Percentiles rank a stretch among this genome's conserved stretches.
Evolutionary conservation across 2,329 filamentous ascomycete genomes (phyloP).

Genomic region (Keithomyces neogunnii): DNA sequence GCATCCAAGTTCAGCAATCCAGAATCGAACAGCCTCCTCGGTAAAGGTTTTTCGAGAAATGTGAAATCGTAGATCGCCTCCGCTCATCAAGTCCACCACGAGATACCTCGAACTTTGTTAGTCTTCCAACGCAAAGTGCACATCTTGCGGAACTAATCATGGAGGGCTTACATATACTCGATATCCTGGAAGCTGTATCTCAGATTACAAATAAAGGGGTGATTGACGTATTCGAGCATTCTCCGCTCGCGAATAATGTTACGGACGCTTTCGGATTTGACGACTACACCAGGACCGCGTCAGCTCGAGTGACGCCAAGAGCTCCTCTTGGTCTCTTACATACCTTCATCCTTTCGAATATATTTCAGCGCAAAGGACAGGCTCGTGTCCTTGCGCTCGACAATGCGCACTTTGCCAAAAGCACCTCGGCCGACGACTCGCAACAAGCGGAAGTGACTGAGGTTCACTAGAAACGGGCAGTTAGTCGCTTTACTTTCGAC

Average conservation of each 20-base stretch:
- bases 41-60: constrained; percentile 98
- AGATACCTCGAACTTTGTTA: constrained; percentile 60
- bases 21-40: constrained; percentile 92
- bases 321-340: background rate
- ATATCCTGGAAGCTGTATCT: constrained; percentile 99
- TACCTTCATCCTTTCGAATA: constrained; percentile 96
- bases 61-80: constrained; percentile 92
- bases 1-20: constrained; percentile 91
- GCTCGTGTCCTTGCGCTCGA: constrained; percentile 92
- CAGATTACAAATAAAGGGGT: constrained; percentile 96
- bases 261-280: constrained; percentile 92
- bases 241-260: constrained; percentile 96
- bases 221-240: constrained; percentile 97
- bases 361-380: constrained; percentile 96
- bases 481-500: background rate
- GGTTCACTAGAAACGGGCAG: constrained; percentile 57
- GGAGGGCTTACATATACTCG: constrained; percentile 76
- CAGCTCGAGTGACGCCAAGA: background rate
- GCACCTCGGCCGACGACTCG: constrained; percentile 95
- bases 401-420: constrained; percentile 97
- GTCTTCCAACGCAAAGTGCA: background rate
- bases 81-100: constrained; percentile 96
- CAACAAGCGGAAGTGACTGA: constrained; percentile 93
- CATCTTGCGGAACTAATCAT: background rate
- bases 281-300: constrained; percentile 48